These are phyloP conservation scores for Vitis hybrid DNA, from an alignment of 177 flowering plant genomes.

Conservation along the genomic window DNA sequence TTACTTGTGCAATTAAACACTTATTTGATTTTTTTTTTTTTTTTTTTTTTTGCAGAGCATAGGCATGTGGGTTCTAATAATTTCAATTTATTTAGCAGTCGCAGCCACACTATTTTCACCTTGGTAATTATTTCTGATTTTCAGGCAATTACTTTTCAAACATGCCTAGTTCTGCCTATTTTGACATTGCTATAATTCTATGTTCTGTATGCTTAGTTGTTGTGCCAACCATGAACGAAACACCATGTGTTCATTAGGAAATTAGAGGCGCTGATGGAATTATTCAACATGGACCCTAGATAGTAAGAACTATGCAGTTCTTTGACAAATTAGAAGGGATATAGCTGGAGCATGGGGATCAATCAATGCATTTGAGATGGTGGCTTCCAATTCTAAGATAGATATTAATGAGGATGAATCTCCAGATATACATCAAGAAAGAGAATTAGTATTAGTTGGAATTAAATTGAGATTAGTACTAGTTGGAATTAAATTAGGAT, in stretches of 20 bases:
- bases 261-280: not conserved
- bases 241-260: not conserved
- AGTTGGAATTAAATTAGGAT: too few relatives aligned
- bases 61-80: constrained; percentile 95
- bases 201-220: not conserved
- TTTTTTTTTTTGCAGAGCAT: constrained; percentile 58
- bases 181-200: not conserved
- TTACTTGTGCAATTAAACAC: constrained; percentile 1
- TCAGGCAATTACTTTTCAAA: not conserved
- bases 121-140: constrained; percentile 46
- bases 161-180: not conserved
- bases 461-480: too few relatives aligned
- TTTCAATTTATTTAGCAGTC: constrained; percentile 83
- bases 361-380: not conserved
- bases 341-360: not conserved
- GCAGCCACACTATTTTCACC: constrained; percentile 93
- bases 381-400: not conserved
- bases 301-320: not conserved
- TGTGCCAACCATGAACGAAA: not conserved
- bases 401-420: too few relatives aligned
- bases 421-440: too few relatives aligned
- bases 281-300: not conserved
- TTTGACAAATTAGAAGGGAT: not conserved
- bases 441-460: too few relatives aligned
- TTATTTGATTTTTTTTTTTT: not conserved